Conservation (phyloP, 1,139 yeast species). For the Tardiomyces depauwii region DNA sequence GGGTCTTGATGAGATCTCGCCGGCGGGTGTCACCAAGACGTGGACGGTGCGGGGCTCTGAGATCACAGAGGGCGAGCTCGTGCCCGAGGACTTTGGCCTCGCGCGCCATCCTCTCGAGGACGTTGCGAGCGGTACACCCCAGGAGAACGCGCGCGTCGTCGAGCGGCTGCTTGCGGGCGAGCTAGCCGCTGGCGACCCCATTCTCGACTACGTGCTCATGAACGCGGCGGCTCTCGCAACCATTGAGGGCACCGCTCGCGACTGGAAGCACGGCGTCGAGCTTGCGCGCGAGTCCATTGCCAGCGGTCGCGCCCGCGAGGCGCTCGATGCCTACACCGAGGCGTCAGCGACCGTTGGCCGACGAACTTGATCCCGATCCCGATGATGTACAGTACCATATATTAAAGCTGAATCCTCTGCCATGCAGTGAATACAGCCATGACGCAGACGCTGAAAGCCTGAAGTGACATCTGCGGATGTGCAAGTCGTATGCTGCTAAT, state of each 20-base stretch:
- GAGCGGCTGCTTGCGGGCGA: slow-evolving; percentile 44
- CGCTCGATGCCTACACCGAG: slow-evolving; percentile 31
- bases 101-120: slow-evolving; percentile 55
- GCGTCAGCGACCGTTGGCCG: too few relatives aligned
- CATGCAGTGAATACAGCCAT: too few relatives aligned
- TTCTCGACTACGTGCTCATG: slow-evolving; percentile 77
- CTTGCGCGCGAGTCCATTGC: slow-evolving; percentile 58
- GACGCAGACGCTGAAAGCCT: too few relatives aligned
- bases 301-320: slow-evolving; percentile 52
- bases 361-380: too few relatives aligned
- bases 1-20: slow-evolving; percentile 88
- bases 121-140: slow-evolving; percentile 81
- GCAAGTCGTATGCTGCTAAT: too few relatives aligned
- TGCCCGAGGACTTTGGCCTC: slow-evolving; percentile 60
- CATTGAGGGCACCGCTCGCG: slow-evolving; percentile 52
- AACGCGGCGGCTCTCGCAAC: slow-evolving; percentile 83
- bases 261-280: slow-evolving; percentile 70
- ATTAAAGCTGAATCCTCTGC: too few relatives aligned
- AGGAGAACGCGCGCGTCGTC: slow-evolving; percentile 62
- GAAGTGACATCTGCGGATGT: too few relatives aligned
- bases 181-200: slow-evolving; percentile 44
- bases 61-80: slow-evolving; percentile 27
- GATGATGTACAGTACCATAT: too few relatives aligned
- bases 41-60: slow-evolving; percentile 37
- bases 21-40: slow-evolving; percentile 66